Conservation (phyloP, 2,329 filamentous ascomycete species). For the Hypoxylon sp. region DNA sequence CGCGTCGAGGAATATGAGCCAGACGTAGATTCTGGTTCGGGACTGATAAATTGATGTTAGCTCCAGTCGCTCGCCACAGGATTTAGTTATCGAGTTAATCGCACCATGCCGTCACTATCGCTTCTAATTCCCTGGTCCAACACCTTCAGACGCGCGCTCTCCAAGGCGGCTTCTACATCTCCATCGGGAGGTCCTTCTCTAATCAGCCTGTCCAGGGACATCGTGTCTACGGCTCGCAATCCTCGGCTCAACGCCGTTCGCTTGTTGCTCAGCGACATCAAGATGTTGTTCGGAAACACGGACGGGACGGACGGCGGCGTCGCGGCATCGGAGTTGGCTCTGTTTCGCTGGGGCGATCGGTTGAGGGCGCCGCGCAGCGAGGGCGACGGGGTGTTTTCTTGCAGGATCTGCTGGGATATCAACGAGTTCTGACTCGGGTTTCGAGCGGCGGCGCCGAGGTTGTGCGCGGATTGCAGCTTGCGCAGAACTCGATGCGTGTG, state of each 20-base stretch:
- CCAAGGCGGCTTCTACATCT: constrained; percentile 73
- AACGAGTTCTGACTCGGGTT: constrained; percentile 64
- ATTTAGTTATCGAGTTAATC: constrained; percentile 39
- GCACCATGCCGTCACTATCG: constrained; percentile 84
- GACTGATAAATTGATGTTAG: constrained; percentile 68
- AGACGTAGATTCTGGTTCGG: constrained; percentile 91
- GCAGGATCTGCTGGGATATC: constrained; percentile 72
- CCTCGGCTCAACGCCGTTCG: constrained; percentile 60
- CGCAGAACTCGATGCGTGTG: constrained; percentile 75
- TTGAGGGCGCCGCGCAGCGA: constrained; percentile 53
- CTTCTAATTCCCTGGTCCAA: constrained; percentile 80
- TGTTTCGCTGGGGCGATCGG: constrained; percentile 66
- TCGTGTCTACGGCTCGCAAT: constrained; percentile 63
- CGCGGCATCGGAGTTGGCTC: constrained; percentile 81
- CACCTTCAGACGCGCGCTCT: constrained; percentile 78
- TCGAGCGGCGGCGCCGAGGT: constrained; percentile 66
- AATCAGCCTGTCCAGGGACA: constrained; percentile 79
- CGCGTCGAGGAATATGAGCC: constrained; percentile 92
- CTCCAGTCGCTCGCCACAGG: constrained; percentile 7
- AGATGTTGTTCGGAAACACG: constrained; percentile 53
- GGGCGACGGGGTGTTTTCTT: constrained; percentile 52
- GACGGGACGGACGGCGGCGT: constrained; percentile 54
- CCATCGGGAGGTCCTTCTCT: constrained; percentile 82
- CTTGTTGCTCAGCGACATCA: constrained; percentile 52
- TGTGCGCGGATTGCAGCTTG: constrained; percentile 81